These are phyloP conservation scores for Phialocephala subalpina DNA, from an alignment of 2,329 filamentous ascomycete genomes.

Conservation along the genomic window DNA sequence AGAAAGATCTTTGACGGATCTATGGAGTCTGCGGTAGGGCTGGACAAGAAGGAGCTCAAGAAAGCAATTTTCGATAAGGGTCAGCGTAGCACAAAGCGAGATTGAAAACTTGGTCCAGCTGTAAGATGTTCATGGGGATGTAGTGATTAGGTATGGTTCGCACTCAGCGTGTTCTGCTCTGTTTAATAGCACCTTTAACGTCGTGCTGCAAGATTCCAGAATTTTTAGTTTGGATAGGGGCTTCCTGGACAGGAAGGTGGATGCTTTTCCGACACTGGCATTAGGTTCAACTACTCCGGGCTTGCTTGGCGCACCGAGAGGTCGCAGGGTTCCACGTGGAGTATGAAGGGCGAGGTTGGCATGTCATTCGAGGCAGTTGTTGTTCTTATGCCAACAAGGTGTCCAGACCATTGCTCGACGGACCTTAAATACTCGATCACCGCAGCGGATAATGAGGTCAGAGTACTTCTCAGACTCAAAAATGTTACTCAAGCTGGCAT, in stretches of 20 bases:
- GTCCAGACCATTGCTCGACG: not conserved
- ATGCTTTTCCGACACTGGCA: conserved; percentile 4
- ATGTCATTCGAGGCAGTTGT: conserved; percentile 7
- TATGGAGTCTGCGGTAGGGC: too few species aligned
- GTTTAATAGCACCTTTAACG: too few species aligned
- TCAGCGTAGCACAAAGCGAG: too few species aligned
- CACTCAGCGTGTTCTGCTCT: too few species aligned
- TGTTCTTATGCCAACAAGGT: not conserved
- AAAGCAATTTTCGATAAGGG: too few species aligned
- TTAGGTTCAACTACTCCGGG: conserved; percentile 4
- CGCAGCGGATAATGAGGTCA: not conserved
- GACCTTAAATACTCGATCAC: not conserved
- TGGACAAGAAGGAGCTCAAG: too few species aligned
- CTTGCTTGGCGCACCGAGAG: not conserved
- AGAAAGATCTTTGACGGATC: too few species aligned
- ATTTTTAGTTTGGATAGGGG: not conserved
- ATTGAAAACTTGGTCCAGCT: too few species aligned
- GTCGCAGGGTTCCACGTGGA: not conserved
- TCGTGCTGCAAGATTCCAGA: too few species aligned
- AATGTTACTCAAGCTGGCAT: not conserved
- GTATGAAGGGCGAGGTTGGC: not conserved
- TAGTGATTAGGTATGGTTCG: too few species aligned
- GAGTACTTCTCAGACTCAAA: not conserved
- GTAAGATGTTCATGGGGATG: too few species aligned
- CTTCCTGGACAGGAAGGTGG: conserved; percentile 7